Percentiles rank a stretch among this genome's conserved stretches.
These are phyloP conservation scores for Ottelia alismoides DNA, from an alignment of 106 monocot species.

Conservation along the genomic window DNA sequence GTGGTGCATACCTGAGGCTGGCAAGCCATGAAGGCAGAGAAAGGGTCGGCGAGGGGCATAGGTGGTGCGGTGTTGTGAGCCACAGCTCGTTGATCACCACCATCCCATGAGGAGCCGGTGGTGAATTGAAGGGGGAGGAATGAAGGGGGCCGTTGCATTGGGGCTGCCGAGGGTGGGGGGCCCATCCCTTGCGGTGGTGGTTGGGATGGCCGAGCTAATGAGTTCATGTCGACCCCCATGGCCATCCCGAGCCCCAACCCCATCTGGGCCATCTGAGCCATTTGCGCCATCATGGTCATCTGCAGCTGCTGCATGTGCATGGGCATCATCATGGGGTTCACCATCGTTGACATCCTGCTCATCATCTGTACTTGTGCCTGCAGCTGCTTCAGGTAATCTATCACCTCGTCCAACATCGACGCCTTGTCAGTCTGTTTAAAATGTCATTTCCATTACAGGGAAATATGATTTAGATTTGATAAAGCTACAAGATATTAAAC, in stretches of 20 bases:
- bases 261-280: constrained; percentile 48
- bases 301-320: constrained; percentile 45
- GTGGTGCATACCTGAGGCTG: constrained; percentile 47
- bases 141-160: constrained; percentile 3
- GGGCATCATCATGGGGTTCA: constrained; percentile 48
- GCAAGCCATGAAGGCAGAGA: constrained; percentile 31
- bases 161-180: not conserved
- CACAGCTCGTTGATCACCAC: constrained; percentile 9
- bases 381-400: constrained; percentile 79
- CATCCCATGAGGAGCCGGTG: constrained; percentile 8
- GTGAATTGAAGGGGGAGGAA: constrained; percentile 4
- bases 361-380: constrained; percentile 62
- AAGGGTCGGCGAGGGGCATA: constrained; percentile 11
- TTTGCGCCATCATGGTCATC: constrained; percentile 55
- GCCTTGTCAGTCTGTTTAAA: constrained; percentile 75
- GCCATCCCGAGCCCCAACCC: constrained; percentile 23
- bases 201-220: not conserved
- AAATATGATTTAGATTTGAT: no score
- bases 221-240: constrained; percentile 23
- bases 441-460: no score
- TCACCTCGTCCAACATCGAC: constrained; percentile 83
- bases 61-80: not conserved
- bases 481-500: no score
- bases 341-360: constrained; percentile 30
- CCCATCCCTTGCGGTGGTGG: not conserved